Conservation (phyloP, 805 yeast species). For the Saturnispora ahearnii region DNA sequence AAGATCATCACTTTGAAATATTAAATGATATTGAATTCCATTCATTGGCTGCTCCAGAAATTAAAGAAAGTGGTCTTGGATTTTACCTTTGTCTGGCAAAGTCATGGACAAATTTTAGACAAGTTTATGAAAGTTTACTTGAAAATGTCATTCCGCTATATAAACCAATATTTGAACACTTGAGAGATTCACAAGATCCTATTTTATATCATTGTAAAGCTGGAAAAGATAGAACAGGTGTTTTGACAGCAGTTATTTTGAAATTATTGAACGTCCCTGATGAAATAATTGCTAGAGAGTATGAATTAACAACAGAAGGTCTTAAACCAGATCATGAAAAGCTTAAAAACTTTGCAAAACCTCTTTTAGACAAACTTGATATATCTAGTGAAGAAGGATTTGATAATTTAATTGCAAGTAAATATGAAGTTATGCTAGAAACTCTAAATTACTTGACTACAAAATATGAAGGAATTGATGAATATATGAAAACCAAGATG, state of each 20-base stretch:
- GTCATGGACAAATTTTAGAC: conserved; percentile 53
- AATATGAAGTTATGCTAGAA: conserved; percentile 61
- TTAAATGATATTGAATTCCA: not conserved
- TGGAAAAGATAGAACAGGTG: conserved; percentile 82
- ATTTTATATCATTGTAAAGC: conserved; percentile 73
- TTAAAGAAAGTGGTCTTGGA: not conserved
- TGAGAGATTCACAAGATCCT: conserved; percentile 47
- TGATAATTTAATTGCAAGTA: conserved; percentile 50
- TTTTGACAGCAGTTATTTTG: conserved; percentile 58
- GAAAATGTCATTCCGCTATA: conserved; percentile 40
- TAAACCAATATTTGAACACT: conserved; percentile 40
- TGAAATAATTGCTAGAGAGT: conserved; percentile 61
- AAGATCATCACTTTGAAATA: conserved; percentile 29
- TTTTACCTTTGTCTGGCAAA: conserved; percentile 34
- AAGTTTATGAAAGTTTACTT: conserved; percentile 54
- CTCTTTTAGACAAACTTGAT: conserved; percentile 23
- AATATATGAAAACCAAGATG: conserved; percentile 36
- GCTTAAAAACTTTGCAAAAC: conserved; percentile 19
- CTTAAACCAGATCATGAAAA: conserved; percentile 39
- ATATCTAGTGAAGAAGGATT: conserved; percentile 43
- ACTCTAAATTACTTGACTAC: conserved; percentile 45
- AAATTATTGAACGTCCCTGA: conserved; percentile 56
- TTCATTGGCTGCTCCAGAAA: not conserved
- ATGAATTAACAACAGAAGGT: conserved; percentile 65
- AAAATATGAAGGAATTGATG: conserved; percentile 46